phyloP scores from a whole-genome alignment of 2,329 filamentous ascomycete genomes.

The Alternaria sp. region DNA sequence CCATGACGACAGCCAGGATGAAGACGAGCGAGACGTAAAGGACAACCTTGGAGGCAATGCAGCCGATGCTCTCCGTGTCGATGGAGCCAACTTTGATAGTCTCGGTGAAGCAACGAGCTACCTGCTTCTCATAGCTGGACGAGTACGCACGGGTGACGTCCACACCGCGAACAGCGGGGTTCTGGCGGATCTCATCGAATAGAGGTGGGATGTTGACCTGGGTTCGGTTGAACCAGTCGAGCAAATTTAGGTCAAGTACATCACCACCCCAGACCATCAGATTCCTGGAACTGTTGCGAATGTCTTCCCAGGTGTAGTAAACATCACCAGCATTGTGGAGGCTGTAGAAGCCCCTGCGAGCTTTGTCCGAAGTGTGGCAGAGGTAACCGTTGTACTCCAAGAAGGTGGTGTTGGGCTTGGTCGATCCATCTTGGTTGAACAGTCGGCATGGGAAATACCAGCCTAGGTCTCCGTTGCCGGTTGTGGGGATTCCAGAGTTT shows the following conservation, averaged over 20 bases:
- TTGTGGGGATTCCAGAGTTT: constrained; percentile 79
- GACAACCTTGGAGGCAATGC: constrained; percentile 96
- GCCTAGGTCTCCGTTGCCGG: constrained; percentile 72
- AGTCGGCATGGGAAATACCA: constrained; percentile 97
- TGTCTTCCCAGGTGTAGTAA: constrained; percentile 94
- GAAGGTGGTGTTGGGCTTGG: constrained; percentile 73
- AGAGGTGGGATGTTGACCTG: constrained; percentile 77
- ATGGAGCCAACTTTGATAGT: constrained; percentile 96
- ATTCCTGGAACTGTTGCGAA: constrained; percentile 87
- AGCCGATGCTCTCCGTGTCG: constrained; percentile 94
- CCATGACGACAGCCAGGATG: constrained; percentile 85
- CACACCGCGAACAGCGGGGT: constrained; percentile 74
- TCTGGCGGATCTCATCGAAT: constrained; percentile 81
- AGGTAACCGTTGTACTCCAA: constrained; percentile 83
- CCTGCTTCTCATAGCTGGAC: constrained; percentile 74
- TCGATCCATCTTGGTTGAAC: constrained; percentile 93
- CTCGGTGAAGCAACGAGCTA: constrained; percentile 86
- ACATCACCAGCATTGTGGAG: constrained; percentile 79
- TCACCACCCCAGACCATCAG: constrained; percentile 93
- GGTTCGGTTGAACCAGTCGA: constrained; percentile 86
- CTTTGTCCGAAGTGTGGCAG: constrained; percentile 78
- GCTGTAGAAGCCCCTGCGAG: constrained; percentile 77
- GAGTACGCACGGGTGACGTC: constrained; percentile 92
- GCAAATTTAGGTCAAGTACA: constrained; percentile 86
- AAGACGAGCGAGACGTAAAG: constrained; percentile 91